Conservation (phyloP, 176 grass and related monocot genomes). For the Carex cristatella region DNA sequence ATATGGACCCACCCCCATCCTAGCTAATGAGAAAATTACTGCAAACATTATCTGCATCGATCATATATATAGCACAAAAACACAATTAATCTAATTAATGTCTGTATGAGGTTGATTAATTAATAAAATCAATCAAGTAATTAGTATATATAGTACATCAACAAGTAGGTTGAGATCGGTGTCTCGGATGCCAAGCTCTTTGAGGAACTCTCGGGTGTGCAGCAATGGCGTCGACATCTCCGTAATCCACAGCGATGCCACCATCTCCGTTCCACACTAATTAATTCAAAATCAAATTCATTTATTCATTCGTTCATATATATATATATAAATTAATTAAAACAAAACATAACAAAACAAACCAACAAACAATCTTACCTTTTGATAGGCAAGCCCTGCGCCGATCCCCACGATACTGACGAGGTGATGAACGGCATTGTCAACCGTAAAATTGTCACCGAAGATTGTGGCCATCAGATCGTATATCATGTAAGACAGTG, state of each 20-base stretch:
- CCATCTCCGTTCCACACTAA: slow-evolving; percentile 72
- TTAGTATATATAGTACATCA: slow-evolving; percentile 35
- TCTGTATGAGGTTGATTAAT: no score
- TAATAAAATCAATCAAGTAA: no score
- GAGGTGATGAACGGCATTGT: slow-evolving; percentile 28
- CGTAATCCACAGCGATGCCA: slow-evolving; percentile 41
- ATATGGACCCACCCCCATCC: slow-evolving; percentile 78
- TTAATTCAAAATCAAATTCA: neutral
- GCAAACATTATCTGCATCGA: slow-evolving; percentile 62
- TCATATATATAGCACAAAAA: neutral
- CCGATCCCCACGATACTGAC: slow-evolving; percentile 24
- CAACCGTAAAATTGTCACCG: slow-evolving; percentile 12
- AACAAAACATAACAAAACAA: no score
- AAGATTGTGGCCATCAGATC: slow-evolving; percentile 23
- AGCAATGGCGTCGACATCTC: slow-evolving; percentile 78
- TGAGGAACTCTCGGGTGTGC: slow-evolving; percentile 69
- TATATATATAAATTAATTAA: no score
- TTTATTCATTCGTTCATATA: no score
- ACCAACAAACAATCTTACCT: neutral
- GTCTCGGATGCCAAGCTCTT: slow-evolving; percentile 56
- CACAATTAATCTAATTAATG: neutral
- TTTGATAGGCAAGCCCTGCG: slow-evolving; percentile 32
- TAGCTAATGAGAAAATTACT: slow-evolving; percentile 58
- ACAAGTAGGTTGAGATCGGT: slow-evolving; percentile 58
- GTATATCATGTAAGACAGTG: slow-evolving; percentile 32